These are phyloP conservation scores for Colletotrichum sp. DNA, from an alignment of 2,329 filamentous ascomycete species.

Conservation along the genomic window DNA sequence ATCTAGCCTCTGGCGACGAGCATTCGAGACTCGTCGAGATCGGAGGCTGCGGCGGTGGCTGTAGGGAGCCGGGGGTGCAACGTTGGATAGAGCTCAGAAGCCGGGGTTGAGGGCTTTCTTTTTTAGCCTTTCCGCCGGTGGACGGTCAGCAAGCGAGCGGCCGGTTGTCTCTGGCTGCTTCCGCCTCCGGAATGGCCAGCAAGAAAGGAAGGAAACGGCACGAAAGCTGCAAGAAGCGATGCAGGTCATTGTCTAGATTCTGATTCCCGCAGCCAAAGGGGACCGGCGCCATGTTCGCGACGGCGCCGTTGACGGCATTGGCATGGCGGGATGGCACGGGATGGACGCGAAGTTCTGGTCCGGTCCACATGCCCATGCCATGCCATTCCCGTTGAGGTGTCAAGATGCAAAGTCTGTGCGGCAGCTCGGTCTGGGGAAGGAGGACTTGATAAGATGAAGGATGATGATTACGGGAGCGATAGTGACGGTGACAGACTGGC, in stretches of 20 bases:
- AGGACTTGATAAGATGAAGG: slow-evolving; percentile 10
- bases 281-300: not conserved
- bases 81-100: not conserved
- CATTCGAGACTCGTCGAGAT: slow-evolving; percentile 19
- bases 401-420: not conserved
- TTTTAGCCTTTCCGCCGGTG: not conserved
- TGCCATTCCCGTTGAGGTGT: not conserved
- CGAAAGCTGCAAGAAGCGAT: not conserved
- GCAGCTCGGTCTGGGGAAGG: not conserved
- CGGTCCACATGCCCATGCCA: not conserved
- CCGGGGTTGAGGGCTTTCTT: slow-evolving; percentile 1
- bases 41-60: slow-evolving; percentile 2
- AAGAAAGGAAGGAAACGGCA: not conserved
- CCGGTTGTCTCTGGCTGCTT: slow-evolving; percentile 7
- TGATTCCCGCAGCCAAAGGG: not conserved
- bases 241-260: not conserved
- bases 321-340: not conserved
- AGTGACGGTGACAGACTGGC: not conserved
- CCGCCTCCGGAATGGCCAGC: not conserved
- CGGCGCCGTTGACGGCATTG: not conserved
- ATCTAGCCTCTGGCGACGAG: not conserved
- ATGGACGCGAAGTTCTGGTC: not conserved
- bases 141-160: slow-evolving; percentile 3
- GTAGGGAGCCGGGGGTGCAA: not conserved
- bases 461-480: not conserved